Conservation (phyloP, 2,329 filamentous ascomycete genomes). For the Pseudocercospora eumusae region DNA sequence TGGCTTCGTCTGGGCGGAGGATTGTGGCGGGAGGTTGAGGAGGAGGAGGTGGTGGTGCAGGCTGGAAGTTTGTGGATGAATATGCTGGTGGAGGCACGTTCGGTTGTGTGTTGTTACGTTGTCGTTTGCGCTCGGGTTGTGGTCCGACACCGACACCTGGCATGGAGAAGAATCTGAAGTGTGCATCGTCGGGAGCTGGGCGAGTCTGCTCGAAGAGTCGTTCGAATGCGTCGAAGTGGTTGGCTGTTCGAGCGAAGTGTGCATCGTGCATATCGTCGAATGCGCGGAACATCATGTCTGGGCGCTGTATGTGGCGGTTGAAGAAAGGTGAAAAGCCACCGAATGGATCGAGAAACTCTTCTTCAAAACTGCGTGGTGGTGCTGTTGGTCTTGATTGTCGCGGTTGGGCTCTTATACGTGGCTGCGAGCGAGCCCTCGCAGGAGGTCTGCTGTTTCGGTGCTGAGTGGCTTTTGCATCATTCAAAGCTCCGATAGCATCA, state of each 20-base stretch:
- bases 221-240: slow-evolving; percentile 22
- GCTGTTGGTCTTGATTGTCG: slow-evolving; percentile 13
- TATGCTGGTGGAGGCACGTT: slow-evolving; percentile 10
- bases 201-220: slow-evolving; percentile 21
- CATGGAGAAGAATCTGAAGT: slow-evolving; percentile 29
- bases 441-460: slow-evolving; percentile 16
- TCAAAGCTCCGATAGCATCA: slow-evolving; percentile 21
- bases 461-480: slow-evolving; percentile 21
- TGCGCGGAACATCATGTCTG: slow-evolving; percentile 26
- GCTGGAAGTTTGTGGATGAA: slow-evolving; percentile 13
- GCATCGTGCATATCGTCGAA: slow-evolving; percentile 26
- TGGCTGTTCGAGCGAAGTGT: slow-evolving; percentile 15
- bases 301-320: slow-evolving; percentile 11
- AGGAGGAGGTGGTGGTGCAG: slow-evolving; percentile 25
- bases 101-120: slow-evolving; percentile 2
- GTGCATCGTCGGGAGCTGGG: slow-evolving; percentile 17
- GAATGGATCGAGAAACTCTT: slow-evolving; percentile 26
- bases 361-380: slow-evolving; percentile 18
- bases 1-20: slow-evolving; percentile 34
- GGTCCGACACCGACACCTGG: slow-evolving; percentile 13
- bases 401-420: slow-evolving; percentile 12
- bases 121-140: slow-evolving; percentile 23
- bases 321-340: slow-evolving; percentile 18
- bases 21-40: slow-evolving; percentile 29
- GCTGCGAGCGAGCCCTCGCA: slow-evolving; percentile 16